These are phyloP conservation scores for Lantana camara DNA, from an alignment of 257 asterid species.

Conservation along the genomic window DNA sequence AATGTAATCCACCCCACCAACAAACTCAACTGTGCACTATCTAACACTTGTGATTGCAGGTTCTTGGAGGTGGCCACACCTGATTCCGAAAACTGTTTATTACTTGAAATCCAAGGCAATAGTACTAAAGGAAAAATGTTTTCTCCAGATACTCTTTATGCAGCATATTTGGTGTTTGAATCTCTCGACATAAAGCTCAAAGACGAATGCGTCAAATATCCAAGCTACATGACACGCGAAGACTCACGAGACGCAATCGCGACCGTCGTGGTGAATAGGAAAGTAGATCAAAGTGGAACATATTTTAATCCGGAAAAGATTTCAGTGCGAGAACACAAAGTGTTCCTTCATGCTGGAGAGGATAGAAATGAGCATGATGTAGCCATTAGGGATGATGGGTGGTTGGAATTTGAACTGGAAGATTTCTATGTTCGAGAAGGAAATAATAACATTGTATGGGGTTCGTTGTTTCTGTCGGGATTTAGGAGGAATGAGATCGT, in stretches of 20 bases:
- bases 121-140: conserved; percentile 20
- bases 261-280: too few species aligned
- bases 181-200: not conserved
- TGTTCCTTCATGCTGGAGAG: too few species aligned
- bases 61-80: too few species aligned
- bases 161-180: conserved; percentile 26
- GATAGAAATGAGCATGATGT: not conserved
- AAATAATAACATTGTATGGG: conserved; percentile 24
- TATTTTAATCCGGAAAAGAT: too few species aligned
- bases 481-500: conserved; percentile 27
- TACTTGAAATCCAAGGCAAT: conserved; percentile 34
- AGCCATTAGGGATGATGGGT: conserved; percentile 31
- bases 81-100: too few species aligned
- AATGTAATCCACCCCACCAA: too few species aligned
- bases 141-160: conserved; percentile 21
- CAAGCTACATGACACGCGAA: not conserved
- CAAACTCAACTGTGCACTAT: too few species aligned
- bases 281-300: too few species aligned
- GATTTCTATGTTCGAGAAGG: conserved; percentile 15
- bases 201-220: conserved; percentile 16
- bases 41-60: too few species aligned
- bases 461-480: conserved; percentile 33
- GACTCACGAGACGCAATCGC: too few species aligned
- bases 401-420: conserved; percentile 44
- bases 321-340: too few species aligned